Evolutionary conservation across 345 rosid genomes (phyloP), one percentile per base, ranked within the genome.

Genomic region (Citropsis articulata): DNA sequence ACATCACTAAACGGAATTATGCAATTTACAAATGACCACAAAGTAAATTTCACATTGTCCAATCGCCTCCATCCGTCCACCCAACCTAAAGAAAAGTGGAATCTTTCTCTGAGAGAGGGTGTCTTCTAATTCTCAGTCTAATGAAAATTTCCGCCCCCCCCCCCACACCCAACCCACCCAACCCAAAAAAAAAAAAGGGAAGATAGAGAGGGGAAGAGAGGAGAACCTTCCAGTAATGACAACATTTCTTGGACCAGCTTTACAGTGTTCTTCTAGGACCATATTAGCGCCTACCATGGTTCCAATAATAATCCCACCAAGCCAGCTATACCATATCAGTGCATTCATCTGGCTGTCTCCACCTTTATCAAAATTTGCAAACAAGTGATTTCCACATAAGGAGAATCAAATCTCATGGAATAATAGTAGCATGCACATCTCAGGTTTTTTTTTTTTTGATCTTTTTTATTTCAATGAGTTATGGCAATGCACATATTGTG

Each of bases 301-400:
- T 78, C 98, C 98, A 71, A 95, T 95, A 77, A 93, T 91, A 80
- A 93, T 75, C 45, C 99, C 97, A 75, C 99, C 99, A 78, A 95
- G 91, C 99, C 98, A 95, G 86, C 99, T 95, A 88, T 88, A 93
- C 97, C 99, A 95, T 83, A 91, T 85, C 84, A 95, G 84, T 35
- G 85, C 78, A 80, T 92, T 85, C 95, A 95, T 89, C 83, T 94
- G 92, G 81, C 87, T 72, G 68, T 93, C 98, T 75, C 98, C 99
- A 73, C 97, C 98, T 93, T 85, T 81, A 84, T 12, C 66, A 82
- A 45, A 80, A 75, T 64, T 59, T 31, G 78, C 14, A 77, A 30
- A 79, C 56, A 66, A 80, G 68, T 66, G 71, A 88, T 74, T 68
- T 69, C 35, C 42, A 28, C 7, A 53, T 30, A 80, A 9, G 4